These are phyloP conservation scores for Lachnellula arida DNA, from an alignment of 2,329 filamentous ascomycete genomes.

Conservation along the genomic window DNA sequence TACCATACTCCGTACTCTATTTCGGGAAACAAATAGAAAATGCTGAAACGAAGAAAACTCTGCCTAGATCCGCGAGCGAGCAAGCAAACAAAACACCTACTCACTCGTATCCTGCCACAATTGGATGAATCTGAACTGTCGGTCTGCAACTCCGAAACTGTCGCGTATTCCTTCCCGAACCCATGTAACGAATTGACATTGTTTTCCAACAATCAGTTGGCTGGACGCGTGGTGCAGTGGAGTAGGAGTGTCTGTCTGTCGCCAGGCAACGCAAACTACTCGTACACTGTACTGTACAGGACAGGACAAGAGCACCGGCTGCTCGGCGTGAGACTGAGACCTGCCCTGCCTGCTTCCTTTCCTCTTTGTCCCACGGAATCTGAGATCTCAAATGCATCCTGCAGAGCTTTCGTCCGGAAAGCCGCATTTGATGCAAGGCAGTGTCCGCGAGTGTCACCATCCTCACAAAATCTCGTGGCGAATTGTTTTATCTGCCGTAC, in stretches of 20 bases:
- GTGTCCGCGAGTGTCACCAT: constrained; percentile 2
- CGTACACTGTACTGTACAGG: too few relatives aligned
- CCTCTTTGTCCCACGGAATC: constrained; percentile 13
- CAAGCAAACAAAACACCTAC: constrained; percentile 4
- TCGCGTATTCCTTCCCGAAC: constrained; percentile 6
- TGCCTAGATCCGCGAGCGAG: constrained; percentile 6
- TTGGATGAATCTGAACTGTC: constrained; percentile 14
- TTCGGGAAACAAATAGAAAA: constrained; percentile 1
- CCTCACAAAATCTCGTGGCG: too few relatives aligned
- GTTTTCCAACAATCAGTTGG: constrained; percentile 5
- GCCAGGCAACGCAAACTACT: constrained; percentile 6
- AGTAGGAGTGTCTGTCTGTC: too few relatives aligned
- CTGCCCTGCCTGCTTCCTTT: neutral
- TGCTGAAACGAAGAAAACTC: neutral
- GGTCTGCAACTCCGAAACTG: neutral
- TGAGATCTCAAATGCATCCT: constrained; percentile 18
- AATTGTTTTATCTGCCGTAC: too few relatives aligned
- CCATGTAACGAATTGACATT: constrained; percentile 7
- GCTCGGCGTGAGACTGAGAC: neutral
- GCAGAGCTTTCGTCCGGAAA: constrained; percentile 18
- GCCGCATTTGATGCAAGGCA: constrained; percentile 17
- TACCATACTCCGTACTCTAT: too few relatives aligned
- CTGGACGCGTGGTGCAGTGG: too few relatives aligned
- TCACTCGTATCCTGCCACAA: neutral
- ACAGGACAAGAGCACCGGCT: neutral